Base-by-base conservation (phyloP, 75 land plant genomes). In the Cryptomeria japonica region DNA sequence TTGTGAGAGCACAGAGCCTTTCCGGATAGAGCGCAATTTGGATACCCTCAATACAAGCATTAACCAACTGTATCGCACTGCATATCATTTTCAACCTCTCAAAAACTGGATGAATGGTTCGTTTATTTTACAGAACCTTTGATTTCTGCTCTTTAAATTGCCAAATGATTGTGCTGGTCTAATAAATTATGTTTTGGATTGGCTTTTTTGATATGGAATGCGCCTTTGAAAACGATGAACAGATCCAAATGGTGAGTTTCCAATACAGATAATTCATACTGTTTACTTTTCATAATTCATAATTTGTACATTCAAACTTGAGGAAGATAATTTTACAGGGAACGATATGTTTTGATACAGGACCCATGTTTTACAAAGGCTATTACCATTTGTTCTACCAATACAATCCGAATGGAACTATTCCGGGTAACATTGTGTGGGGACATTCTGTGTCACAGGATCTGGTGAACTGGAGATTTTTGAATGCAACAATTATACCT, bases 51-150 rank as follows among this genome's bases (percentile, higher is more conserved):
- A 51, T 14, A 51, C 55, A 51, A 1, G 14, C 16, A 2, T 13
- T 51, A 16, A 51, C 15, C 55, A 51, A 51, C 55, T 0, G 14
- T 28, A 68, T 68, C 72, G 97, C 37, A 94, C 97, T n/a, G 91
- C 78, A 6, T 96, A 89, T 86, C 97, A 96, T 56, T 96, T 96
- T 90, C 97, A 96, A 51, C 96, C 97, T 8, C 88, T 80, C 18
- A 92, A 91, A 86, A 91, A 96, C 46, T 96, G 97, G 97, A 94
- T 96, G 90, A 96, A 96, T 47, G 97, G 94, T 93, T 89, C 86
- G 77, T 85, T 34, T 64, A 16, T 19, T 46, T 73, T 85, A 16
- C 64, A 86, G 75, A 86, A 58, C 12, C 34, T 14, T 16, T 85
- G 4, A 6, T 28, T 58, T 6, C 31, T 87, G 82, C 39, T 47